A percentile compares a stretch with the other conserved stretches of the same genome.
Evolutionary conservation across 2,329 filamentous ascomycete genomes (phyloP).

Genomic region (Diplodia scrobiculata): DNA sequence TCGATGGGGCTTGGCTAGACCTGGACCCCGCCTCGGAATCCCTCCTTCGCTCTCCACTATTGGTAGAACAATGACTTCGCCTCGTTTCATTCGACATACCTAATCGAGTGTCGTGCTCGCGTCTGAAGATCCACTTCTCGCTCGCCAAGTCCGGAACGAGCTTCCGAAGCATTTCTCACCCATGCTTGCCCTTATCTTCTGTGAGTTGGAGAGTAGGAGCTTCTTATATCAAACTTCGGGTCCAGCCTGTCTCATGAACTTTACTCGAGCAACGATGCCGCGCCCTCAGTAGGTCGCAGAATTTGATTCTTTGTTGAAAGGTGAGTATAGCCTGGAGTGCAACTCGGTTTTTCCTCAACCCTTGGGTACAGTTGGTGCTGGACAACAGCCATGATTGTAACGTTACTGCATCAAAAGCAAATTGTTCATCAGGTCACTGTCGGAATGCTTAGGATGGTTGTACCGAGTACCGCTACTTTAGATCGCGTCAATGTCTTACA

Average conservation of each 20-base stretch:
- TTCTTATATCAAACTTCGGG: neutral
- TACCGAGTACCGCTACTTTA: neutral
- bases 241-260: no score
- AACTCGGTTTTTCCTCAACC: no score
- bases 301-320: no score
- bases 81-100: no score
- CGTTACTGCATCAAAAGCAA: neutral
- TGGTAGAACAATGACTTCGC: neutral
- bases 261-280: no score
- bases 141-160: neutral
- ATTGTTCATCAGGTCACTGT: neutral
- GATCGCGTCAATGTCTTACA: neutral
- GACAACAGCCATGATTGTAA: neutral
- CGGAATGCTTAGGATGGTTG: neutral
- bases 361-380: no score
- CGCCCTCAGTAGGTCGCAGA: no score
- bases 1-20: constrained; percentile 1
- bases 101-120: neutral
- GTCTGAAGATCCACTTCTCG: neutral
- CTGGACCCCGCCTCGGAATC: neutral
- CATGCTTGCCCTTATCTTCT: neutral
- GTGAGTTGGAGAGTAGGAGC: neutral
- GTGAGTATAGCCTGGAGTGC: no score
- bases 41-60: neutral
- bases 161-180: neutral